Evolutionary conservation across 495 filamentous ascomycete species (phyloP).

Genomic region (Xylaria acuta): DNA sequence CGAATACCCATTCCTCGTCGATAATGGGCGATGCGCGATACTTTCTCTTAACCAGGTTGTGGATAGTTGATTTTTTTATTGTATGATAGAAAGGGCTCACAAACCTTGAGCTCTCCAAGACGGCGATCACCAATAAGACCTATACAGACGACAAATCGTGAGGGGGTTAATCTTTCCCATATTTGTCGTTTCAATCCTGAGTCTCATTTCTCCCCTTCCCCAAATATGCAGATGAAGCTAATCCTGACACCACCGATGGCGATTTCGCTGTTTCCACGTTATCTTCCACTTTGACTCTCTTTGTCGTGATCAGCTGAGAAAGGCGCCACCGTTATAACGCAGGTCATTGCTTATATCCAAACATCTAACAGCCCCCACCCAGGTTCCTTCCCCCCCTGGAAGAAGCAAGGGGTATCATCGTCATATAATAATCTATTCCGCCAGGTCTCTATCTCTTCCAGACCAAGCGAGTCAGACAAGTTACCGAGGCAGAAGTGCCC

Average conservation of each 20-base stretch:
- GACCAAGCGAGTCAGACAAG: conserved; percentile 7
- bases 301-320: conserved; percentile 1
- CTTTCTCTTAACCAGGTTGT: not conserved
- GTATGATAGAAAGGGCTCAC: conserved; percentile 5
- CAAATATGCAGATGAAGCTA: not conserved
- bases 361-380: conserved; percentile 15
- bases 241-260: not conserved
- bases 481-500: not conserved
- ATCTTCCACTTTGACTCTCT: not conserved
- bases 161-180: not conserved
- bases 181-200: not conserved
- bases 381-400: not conserved
- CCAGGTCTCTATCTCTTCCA: conserved; percentile 13
- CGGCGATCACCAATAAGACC: not conserved
- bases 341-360: conserved; percentile 2
- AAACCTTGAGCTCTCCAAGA: not conserved
- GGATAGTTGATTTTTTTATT: not conserved
- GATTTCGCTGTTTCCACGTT: not conserved
- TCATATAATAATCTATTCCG: conserved; percentile 18
- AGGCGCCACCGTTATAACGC: conserved; percentile 13
- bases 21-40: not conserved
- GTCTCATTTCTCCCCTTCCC: not conserved
- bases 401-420: conserved; percentile 26
- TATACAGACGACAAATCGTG: not conserved
- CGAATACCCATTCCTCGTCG: not conserved